These are phyloP conservation scores for Harringtonia lauricola DNA, from an alignment of 2,329 filamentous ascomycete species.

Conservation along the genomic window DNA sequence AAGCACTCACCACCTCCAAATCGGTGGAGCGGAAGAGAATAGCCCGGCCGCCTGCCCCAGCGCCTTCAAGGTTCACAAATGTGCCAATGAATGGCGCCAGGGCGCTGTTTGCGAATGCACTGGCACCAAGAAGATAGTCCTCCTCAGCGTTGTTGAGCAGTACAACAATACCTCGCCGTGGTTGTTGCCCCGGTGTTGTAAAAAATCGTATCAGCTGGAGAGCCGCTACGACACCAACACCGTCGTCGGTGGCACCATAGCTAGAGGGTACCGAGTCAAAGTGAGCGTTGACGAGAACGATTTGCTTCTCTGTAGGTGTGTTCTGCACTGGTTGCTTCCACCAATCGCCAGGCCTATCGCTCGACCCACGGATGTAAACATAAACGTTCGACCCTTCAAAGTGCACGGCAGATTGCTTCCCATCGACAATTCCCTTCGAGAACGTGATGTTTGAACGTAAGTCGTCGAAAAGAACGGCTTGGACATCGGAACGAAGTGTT, in stretches of 20 bases:
- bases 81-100: slow-evolving; percentile 71
- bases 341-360: slow-evolving; percentile 64
- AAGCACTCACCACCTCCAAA: slow-evolving; percentile 71
- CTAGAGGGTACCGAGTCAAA: slow-evolving; percentile 87
- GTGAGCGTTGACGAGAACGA: slow-evolving; percentile 88
- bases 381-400: slow-evolving; percentile 91
- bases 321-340: slow-evolving; percentile 36
- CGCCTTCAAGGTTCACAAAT: slow-evolving; percentile 91
- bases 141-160: slow-evolving; percentile 95
- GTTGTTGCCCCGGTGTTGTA: slow-evolving; percentile 57
- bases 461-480: slow-evolving; percentile 63
- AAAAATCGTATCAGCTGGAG: slow-evolving; percentile 84
- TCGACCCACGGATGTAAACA: slow-evolving; percentile 75
- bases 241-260: slow-evolving; percentile 89
- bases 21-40: slow-evolving; percentile 84
- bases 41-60: slow-evolving; percentile 81
- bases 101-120: slow-evolving; percentile 74
- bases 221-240: slow-evolving; percentile 76
- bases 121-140: slow-evolving; percentile 79
- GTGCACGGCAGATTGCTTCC: slow-evolving; percentile 45
- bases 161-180: slow-evolving; percentile 69
- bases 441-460: slow-evolving; percentile 67
- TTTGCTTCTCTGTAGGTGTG: slow-evolving; percentile 45
- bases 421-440: slow-evolving; percentile 24
- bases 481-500: slow-evolving; percentile 15